A percentile compares a stretch with the other conserved stretches of the same genome.
Conservation (phyloP, 2,329 filamentous ascomycete species). For the Hypoxylon sp. region DNA sequence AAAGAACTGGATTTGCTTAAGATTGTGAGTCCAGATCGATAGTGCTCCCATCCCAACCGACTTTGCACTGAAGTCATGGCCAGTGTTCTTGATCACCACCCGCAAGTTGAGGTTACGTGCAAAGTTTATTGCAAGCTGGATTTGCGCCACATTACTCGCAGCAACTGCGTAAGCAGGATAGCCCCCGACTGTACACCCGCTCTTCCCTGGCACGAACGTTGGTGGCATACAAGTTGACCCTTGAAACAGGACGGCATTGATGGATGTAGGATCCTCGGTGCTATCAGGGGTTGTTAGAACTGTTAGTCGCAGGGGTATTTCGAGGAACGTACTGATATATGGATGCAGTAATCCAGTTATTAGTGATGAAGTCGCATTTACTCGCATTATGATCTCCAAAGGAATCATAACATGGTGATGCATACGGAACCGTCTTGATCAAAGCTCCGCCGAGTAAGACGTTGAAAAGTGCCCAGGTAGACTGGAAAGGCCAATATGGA, state of each 20-base stretch:
- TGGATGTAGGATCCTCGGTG: conserved; percentile 50
- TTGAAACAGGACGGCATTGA: conserved; percentile 51
- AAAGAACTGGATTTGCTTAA: conserved; percentile 55
- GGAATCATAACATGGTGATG: conserved; percentile 55
- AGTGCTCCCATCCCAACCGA: conserved; percentile 59
- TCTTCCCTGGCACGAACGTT: conserved; percentile 22
- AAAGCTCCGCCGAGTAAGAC: conserved; percentile 55
- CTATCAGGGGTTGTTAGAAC: conserved; percentile 28
- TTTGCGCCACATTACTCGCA: conserved; percentile 59
- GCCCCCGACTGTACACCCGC: conserved; percentile 58
- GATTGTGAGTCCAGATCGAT: conserved; percentile 58
- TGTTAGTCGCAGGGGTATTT: neutral
- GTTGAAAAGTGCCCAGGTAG: conserved; percentile 57
- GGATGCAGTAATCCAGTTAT: conserved; percentile 51
- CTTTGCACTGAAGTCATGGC: conserved; percentile 65
- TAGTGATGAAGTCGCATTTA: conserved; percentile 53
- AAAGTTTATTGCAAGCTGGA: conserved; percentile 64
- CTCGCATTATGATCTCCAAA: conserved; percentile 54
- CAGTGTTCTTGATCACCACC: conserved; percentile 68
- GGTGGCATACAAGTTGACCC: conserved; percentile 51
- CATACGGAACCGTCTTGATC: conserved; percentile 54
- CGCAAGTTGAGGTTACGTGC: conserved; percentile 64
- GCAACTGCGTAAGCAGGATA: conserved; percentile 62
- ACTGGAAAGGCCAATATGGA: conserved; percentile 49
- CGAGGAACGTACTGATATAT: conserved; percentile 47